Evolutionary conservation across 2,329 filamentous ascomycete genomes (phyloP).

Genomic region (Elsinoe necatrix): DNA sequence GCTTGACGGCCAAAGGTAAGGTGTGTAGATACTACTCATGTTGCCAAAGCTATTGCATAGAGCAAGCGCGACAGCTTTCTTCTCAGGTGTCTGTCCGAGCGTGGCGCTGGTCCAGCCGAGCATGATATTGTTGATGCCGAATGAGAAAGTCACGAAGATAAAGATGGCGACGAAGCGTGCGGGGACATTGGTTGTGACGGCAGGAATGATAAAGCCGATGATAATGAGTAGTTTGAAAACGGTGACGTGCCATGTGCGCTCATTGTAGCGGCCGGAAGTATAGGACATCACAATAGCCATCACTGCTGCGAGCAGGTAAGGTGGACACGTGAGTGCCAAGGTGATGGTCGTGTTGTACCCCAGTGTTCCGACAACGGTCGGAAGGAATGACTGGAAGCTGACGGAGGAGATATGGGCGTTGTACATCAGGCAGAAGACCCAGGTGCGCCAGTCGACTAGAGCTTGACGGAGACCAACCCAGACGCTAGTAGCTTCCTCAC

Average conservation of each 20-base stretch:
- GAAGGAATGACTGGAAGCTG: conserved; percentile 26
- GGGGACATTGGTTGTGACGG: conserved; percentile 18
- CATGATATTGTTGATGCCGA: conserved; percentile 12
- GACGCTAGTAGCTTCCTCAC: conserved; percentile 17
- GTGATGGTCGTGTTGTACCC: conserved; percentile 32
- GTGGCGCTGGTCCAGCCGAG: conserved; percentile 9
- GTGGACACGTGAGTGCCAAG: conserved; percentile 28
- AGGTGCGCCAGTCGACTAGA: background rate
- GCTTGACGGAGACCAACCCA: background rate
- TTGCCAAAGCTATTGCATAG: conserved; percentile 8
- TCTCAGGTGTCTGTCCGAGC: conserved; percentile 9
- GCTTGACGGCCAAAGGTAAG: conserved; percentile 31
- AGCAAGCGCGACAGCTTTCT: conserved; percentile 7
- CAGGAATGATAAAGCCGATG: conserved; percentile 18
- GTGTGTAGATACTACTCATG: conserved; percentile 25
- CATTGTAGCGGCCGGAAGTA: conserved; percentile 19
- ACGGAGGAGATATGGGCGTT: conserved; percentile 19
- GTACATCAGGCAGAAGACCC: conserved; percentile 13
- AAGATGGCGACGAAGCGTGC: conserved; percentile 18
- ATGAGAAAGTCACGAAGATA: conserved; percentile 12
- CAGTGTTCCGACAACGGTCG: conserved; percentile 31
- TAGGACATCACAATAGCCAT: conserved; percentile 16
- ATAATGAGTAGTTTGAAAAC: conserved; percentile 23
- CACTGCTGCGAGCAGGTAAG: conserved; percentile 28
- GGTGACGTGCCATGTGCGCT: conserved; percentile 33